Evolutionary conservation across 192 early-diverging fungal genomes (phyloP), one percentile per base, ranked within the genome.

Genomic region (Martensiomyces pterosporus): DNA sequence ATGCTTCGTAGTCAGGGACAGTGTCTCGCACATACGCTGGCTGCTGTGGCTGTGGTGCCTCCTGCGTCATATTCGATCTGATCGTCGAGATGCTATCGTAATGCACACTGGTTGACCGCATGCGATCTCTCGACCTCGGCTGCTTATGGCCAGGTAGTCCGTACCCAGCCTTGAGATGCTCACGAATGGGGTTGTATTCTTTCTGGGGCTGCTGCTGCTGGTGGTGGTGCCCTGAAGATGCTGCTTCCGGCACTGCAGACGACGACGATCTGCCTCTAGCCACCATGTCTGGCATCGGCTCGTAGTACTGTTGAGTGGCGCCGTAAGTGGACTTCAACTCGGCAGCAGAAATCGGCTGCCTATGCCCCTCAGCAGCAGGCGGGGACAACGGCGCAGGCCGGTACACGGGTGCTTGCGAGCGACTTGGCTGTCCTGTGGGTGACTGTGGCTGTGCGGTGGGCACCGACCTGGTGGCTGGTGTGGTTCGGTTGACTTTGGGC

Each of bases 41-140:
- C 21, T 47, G 57, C 58, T 68, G 65, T 26, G 65, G 65, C 26
- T 33, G 16, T 10, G 58, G 58, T 14, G 64, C 55, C 19, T 26
- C 44, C 41, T 44, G 47, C 16, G 49, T 45, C 43, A 60, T 19
- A 1, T 49, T 42, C 6, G 45, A 49, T 25, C 38, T n/a, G 50
- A 50, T n/a, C 18, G 54, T 35, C n/a, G 69, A 21, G 34, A 65
- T 50, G 45, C 17, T 49, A 46, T 65, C 62, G 34, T 72, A 53
- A 40, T 72, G 62, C 44, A 72, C 56, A 12, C 29, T 32, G 2
- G 69, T 72, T 17, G 69, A 72, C 27, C 69, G 69, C 69, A 72
- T 64, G 7, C 69, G 69, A 40, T 72, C 69, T 38, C 69, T 38
- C 21, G 69, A 72, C 25, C 69, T 52, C 18, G 69, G 69, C 43